Conservation (phyloP, 179 eudicot species). For the Vitellaria paradoxa region DNA sequence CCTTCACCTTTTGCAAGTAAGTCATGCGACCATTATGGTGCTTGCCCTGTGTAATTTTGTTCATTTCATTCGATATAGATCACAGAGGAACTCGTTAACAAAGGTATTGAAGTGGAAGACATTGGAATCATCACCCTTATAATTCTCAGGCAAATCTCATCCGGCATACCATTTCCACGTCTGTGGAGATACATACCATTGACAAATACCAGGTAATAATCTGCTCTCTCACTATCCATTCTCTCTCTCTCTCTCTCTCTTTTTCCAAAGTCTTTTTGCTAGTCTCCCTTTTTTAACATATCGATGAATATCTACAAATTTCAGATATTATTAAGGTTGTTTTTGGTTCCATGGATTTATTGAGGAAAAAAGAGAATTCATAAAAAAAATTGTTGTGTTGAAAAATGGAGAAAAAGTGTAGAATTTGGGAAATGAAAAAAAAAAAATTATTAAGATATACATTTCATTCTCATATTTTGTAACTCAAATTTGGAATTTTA, state of each 20-base stretch:
- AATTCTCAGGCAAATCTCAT: constrained; percentile 87
- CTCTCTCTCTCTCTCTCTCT: not conserved
- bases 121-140: constrained; percentile 91
- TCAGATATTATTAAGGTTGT: not conserved
- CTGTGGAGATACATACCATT: constrained; percentile 93
- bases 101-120: constrained; percentile 65
- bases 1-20: not conserved
- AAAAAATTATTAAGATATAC: too few species aligned
- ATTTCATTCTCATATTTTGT: too few species aligned
- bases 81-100: constrained; percentile 46
- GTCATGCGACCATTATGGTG: not conserved
- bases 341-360: not conserved
- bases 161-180: constrained; percentile 40
- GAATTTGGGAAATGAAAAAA: too few species aligned
- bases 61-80: constrained; percentile 37
- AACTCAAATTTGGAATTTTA: too few species aligned
- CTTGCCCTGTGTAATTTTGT: not conserved
- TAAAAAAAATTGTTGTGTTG: too few species aligned
- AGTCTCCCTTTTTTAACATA: not conserved
- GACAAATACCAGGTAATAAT: constrained; percentile 89
- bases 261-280: not conserved
- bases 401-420: too few species aligned
- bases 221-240: too few species aligned
- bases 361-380: too few species aligned
- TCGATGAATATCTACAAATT: not conserved